Percentiles rank a stretch among this genome's conserved stretches.
Evolutionary conservation across 2,329 filamentous ascomycete species (phyloP).

Genomic region (Trichoderma endophyticum): DNA sequence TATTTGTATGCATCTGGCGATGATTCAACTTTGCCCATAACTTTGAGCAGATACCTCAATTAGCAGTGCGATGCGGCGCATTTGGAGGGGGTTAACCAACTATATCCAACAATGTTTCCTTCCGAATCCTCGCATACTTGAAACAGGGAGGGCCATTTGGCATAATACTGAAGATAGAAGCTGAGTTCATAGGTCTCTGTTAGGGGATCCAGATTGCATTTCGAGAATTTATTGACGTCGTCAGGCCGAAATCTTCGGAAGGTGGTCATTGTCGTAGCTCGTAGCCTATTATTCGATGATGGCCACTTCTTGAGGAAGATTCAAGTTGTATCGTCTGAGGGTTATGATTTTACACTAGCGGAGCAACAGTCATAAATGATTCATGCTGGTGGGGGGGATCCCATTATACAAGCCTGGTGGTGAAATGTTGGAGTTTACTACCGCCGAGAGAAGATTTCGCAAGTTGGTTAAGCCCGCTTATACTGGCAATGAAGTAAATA

Average conservation of each 20-base stretch:
- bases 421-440: neutral
- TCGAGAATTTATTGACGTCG: constrained; percentile 85
- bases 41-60: constrained; percentile 48
- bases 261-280: constrained; percentile 62
- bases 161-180: constrained; percentile 95
- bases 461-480: neutral
- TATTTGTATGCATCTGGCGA: constrained; percentile 71
- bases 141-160: constrained; percentile 93
- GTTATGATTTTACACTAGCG: neutral
- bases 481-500: neutral
- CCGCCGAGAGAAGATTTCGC: neutral
- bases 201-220: constrained; percentile 91
- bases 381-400: neutral
- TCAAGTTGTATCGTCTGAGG: neutral
- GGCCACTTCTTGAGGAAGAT: neutral
- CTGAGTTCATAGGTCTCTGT: constrained; percentile 97
- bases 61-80: neutral
- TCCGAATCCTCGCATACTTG: constrained; percentile 82
- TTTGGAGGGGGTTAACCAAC: constrained; percentile 49
- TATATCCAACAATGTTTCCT: constrained; percentile 92
- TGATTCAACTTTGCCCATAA: constrained; percentile 95
- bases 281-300: neutral
- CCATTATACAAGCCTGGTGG: neutral
- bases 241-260: constrained; percentile 80
- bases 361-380: neutral